phyloP scores from a whole-genome alignment of 1,139 yeast species.

The Eremothecium gossypii region DNA sequence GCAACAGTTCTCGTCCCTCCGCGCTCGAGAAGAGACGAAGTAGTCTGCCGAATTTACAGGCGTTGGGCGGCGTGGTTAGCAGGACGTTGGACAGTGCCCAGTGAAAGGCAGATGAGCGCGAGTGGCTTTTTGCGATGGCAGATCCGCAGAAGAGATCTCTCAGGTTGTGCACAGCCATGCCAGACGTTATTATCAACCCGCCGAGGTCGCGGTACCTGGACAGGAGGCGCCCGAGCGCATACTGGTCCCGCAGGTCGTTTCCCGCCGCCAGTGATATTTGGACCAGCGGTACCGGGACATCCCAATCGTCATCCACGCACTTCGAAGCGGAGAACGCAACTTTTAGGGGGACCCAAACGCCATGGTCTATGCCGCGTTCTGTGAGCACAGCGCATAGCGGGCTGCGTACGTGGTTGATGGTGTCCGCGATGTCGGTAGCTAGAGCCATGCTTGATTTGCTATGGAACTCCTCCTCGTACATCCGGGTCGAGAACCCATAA shows the following conservation, averaged over 20 bases:
- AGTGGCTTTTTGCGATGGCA: slow-evolving; percentile 29
- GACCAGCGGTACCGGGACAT: slow-evolving; percentile 46
- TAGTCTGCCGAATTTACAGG: slow-evolving; percentile 28
- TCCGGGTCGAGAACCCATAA: slow-evolving; percentile 55
- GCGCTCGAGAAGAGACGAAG: slow-evolving; percentile 30
- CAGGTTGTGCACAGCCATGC: slow-evolving; percentile 73
- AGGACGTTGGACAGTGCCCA: slow-evolving; percentile 35
- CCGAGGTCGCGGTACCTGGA: slow-evolving; percentile 43
- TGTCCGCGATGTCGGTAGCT: slow-evolving; percentile 37
- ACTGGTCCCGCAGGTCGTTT: slow-evolving; percentile 39
- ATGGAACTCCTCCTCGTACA: slow-evolving; percentile 57
- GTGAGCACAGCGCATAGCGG: slow-evolving; percentile 40
- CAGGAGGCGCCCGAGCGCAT: slow-evolving; percentile 48
- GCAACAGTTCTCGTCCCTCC: slow-evolving; percentile 32
- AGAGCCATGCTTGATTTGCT: slow-evolving; percentile 36
- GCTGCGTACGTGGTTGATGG: slow-evolving; percentile 29
- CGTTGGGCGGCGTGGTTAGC: slow-evolving; percentile 21
- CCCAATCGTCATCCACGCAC: slow-evolving; percentile 30
- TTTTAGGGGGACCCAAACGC: slow-evolving; percentile 72
- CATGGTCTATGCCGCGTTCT: slow-evolving; percentile 67
- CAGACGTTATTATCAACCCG: slow-evolving; percentile 53
- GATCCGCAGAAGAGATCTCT: slow-evolving; percentile 36
- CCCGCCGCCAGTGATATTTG: slow-evolving; percentile 53
- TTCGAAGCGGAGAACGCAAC: slow-evolving; percentile 49
- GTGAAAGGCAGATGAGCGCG: slow-evolving; percentile 47